Conservation (phyloP, 2,329 filamentous ascomycete species). For the Beauveria australis region DNA sequence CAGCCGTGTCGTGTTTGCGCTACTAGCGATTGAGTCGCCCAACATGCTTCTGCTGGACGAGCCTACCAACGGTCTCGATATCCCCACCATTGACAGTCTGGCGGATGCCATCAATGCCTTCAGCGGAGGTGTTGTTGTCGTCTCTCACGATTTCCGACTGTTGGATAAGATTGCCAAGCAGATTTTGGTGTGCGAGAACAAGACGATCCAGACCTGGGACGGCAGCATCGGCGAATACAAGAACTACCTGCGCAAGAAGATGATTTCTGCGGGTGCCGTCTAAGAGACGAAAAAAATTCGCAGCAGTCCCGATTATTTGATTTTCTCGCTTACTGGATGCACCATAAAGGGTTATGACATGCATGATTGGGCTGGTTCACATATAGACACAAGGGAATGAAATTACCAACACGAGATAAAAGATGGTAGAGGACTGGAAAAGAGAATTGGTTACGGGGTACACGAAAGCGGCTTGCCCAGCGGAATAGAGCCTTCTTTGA, state of each 20-base stretch:
- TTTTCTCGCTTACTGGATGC: constrained; percentile 10
- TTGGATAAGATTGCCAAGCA: constrained; percentile 99
- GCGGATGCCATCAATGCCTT: constrained; percentile 97
- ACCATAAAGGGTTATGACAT: constrained; percentile 8
- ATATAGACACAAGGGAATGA: constrained; percentile 15
- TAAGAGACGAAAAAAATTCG: constrained; percentile 36
- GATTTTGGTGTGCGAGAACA: constrained; percentile 98
- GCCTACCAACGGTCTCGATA: constrained; percentile 98
- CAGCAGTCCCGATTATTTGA: background rate
- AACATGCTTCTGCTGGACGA: constrained; percentile 99
- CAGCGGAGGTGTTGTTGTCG: constrained; percentile 92
- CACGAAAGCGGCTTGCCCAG: background rate
- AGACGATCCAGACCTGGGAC: constrained; percentile 83
- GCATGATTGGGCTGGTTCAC: constrained; percentile 16
- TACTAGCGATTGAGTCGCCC: constrained; percentile 87
- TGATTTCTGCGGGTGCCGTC: constrained; percentile 80
- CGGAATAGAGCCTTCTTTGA: background rate
- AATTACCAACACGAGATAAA: background rate
- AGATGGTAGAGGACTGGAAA: background rate
- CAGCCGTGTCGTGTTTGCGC: constrained; percentile 94
- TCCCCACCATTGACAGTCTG: constrained; percentile 94
- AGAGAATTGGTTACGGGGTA: background rate
- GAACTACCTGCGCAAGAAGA: constrained; percentile 98
- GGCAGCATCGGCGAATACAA: constrained; percentile 92
- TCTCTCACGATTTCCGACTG: constrained; percentile 97